phyloP scores from a whole-genome alignment of 768 basidiomycete genomes.

The Boletus eberwhitei region DNA sequence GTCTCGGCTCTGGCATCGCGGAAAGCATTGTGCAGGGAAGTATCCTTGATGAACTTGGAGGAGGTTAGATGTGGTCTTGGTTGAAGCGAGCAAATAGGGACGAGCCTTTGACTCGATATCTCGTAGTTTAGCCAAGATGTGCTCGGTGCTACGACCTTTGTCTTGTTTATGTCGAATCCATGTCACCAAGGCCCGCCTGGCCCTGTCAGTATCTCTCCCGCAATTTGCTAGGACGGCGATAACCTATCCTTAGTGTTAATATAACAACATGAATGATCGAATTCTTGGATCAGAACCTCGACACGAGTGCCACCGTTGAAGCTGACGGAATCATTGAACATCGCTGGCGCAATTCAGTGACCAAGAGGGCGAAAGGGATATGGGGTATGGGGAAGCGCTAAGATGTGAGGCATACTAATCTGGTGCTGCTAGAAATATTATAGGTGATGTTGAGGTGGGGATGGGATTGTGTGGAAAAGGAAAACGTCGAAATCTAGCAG shows the following conservation, averaged over 20 bases:
- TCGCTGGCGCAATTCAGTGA: not conserved
- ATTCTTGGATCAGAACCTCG: constrained; percentile 17
- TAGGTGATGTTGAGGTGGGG: not conserved
- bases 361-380: not conserved
- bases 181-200: constrained; percentile 27
- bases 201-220: constrained; percentile 26
- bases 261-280: not conserved
- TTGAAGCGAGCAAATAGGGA: not conserved
- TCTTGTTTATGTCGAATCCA: constrained; percentile 31
- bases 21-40: constrained; percentile 28
- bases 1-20: constrained; percentile 33
- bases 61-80: not conserved
- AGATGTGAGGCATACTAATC: not conserved
- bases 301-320: constrained; percentile 30
- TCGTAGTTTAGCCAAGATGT: constrained; percentile 27
- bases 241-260: constrained; percentile 20
- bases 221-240: constrained; percentile 34
- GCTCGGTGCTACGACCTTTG: constrained; percentile 29
- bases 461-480: constrained; percentile 5
- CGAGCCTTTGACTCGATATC: constrained; percentile 30
- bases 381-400: constrained; percentile 2
- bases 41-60: constrained; percentile 30
- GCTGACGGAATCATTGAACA: constrained; percentile 26
- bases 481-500: constrained; percentile 1
- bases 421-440: constrained; percentile 2